A percentile compares a stretch with the other conserved stretches of the same genome.
phyloP scores from a whole-genome alignment of 1,139 yeast genomes.

The Wickerhamomyces sp. region DNA sequence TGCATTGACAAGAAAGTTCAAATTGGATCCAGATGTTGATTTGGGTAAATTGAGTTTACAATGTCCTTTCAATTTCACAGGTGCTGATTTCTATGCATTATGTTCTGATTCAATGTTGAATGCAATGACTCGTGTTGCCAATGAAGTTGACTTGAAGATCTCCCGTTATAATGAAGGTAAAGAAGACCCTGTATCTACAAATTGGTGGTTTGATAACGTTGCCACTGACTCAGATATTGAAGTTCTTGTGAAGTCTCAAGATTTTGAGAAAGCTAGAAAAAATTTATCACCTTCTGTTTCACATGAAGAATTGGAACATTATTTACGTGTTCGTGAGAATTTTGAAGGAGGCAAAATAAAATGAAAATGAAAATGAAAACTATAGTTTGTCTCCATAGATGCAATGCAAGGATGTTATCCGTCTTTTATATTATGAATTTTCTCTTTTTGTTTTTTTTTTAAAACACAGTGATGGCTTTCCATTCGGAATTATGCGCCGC shows the following conservation, averaged over 20 bases:
- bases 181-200: conserved; percentile 45
- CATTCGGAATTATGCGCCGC: conserved; percentile 17
- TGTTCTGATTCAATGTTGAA: conserved; percentile 93
- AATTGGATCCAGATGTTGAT: conserved; percentile 55
- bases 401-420: too few species aligned
- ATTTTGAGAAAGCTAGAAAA: conserved; percentile 67
- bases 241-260: conserved; percentile 65
- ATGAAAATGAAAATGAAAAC: neutral
- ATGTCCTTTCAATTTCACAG: conserved; percentile 89
- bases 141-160: conserved; percentile 65
- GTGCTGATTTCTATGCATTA: conserved; percentile 95
- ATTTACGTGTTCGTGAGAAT: conserved; percentile 66
- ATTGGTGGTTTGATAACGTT: conserved; percentile 90
- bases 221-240: conserved; percentile 63
- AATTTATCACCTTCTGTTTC: conserved; percentile 84
- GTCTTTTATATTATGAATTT: too few species aligned
- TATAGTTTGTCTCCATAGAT: neutral
- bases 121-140: conserved; percentile 90
- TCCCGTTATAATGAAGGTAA: conserved; percentile 40
- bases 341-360: conserved; percentile 46
- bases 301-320: conserved; percentile 79
- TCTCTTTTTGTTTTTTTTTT: too few species aligned
- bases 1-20: conserved; percentile 85
- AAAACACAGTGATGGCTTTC: conserved; percentile 11
- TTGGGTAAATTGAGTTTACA: conserved; percentile 54